Evolutionary conservation across 176 grass and related monocot species (phyloP).

Genomic region (Themeda triandra): DNA sequence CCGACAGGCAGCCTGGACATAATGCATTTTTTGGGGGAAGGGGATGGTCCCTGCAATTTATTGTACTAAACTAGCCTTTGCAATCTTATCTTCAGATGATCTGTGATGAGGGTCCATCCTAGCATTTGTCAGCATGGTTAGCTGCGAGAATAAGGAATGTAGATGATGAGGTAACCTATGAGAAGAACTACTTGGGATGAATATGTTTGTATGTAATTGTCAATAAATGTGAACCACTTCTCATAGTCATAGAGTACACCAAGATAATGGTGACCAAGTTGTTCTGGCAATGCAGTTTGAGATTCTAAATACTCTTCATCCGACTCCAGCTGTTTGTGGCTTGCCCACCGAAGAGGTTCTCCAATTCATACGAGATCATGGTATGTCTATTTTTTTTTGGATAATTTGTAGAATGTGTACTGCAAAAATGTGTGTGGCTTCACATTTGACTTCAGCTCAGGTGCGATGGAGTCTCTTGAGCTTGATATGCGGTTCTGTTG

Average conservation of each 20-base stretch:
- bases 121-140: conserved; percentile 83
- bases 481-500: too few relatives aligned
- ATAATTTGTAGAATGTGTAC: neutral
- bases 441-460: too few relatives aligned
- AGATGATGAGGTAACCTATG: conserved; percentile 63
- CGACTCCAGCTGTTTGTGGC: conserved; percentile 94
- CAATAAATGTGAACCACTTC: neutral
- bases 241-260: neutral
- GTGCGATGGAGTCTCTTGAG: too few relatives aligned
- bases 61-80: conserved; percentile 2
- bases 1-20: too few relatives aligned
- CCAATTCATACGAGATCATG: conserved; percentile 81
- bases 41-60: neutral
- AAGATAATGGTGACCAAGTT: neutral
- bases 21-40: neutral
- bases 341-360: conserved; percentile 72
- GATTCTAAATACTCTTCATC: conserved; percentile 87
- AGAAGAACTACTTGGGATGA: neutral
- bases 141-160: conserved; percentile 68
- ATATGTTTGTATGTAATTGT: neutral
- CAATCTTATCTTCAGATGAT: conserved; percentile 62
- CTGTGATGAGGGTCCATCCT: conserved; percentile 82
- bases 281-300: conserved; percentile 65
- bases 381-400: conserved; percentile 24
- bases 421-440: too few relatives aligned